Percentiles rank a stretch among this genome's conserved stretches.
phyloP scores from a whole-genome alignment of 768 basidiomycete species.

The Suillus brevipes region DNA sequence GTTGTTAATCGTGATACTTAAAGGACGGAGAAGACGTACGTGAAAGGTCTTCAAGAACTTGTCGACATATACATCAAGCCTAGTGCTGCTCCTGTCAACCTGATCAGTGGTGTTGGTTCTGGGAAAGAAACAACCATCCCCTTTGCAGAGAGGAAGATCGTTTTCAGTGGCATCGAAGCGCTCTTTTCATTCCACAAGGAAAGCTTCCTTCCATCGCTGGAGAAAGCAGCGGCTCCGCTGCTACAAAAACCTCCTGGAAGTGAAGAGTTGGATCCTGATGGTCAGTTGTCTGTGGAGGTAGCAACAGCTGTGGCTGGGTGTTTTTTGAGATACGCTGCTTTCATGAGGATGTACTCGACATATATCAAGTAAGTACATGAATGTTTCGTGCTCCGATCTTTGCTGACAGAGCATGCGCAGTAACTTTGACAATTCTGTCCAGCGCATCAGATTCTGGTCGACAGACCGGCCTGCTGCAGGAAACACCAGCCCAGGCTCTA shows the following conservation, averaged over 20 bases:
- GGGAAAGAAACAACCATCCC: constrained; percentile 86
- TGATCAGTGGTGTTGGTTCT: constrained; percentile 68
- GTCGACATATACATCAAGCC: constrained; percentile 95
- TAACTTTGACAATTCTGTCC: constrained; percentile 92
- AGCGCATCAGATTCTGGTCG: constrained; percentile 86
- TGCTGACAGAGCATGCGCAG: constrained; percentile 39
- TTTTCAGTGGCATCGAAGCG: constrained; percentile 88
- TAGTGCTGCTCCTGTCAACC: constrained; percentile 65
- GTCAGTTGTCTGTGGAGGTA: constrained; percentile 69
- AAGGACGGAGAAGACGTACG: constrained; percentile 94
- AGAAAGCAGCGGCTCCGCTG: constrained; percentile 71
- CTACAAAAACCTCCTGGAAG: constrained; percentile 49
- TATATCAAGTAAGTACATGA: constrained; percentile 83
- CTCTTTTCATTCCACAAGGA: constrained; percentile 91
- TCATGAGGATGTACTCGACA: constrained; percentile 98
- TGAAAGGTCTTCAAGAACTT: constrained; percentile 90
- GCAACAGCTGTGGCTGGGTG: constrained; percentile 84
- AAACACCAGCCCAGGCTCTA: constrained; percentile 35
- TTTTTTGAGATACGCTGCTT: constrained; percentile 92
- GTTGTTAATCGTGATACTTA: constrained; percentile 17
- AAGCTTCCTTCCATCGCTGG: constrained; percentile 89
- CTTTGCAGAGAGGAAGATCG: constrained; percentile 80
- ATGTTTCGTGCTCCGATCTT: constrained; percentile 10
- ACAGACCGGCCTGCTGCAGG: constrained; percentile 49
- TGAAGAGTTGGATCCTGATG: constrained; percentile 63